Base-by-base conservation (phyloP, 2,329 filamentous ascomycete genomes). In the Xylariaceae sp. region DNA sequence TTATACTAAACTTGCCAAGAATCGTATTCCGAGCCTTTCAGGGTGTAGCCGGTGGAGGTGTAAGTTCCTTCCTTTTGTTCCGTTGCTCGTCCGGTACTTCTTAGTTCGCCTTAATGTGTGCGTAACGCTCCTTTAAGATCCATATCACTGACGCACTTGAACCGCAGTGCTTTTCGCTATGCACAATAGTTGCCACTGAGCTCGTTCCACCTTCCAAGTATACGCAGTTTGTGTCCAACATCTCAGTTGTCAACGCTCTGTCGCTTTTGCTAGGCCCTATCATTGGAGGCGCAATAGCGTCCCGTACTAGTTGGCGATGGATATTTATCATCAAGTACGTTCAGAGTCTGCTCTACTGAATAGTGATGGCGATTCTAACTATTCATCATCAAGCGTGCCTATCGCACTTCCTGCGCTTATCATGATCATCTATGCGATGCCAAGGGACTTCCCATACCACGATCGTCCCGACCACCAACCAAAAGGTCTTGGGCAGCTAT, bases 251-350 rank as follows among this genome's bases (percentile, higher is more conserved):
- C 2, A 55, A 42, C 16, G 45, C 59, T 16, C 5, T 60, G 0
- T 51, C 53, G 1, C n/a, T 59, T 4, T 41, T 60, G 1, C 38
- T 61, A 5, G 61, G 61, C 1, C 61, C 61, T 1, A 61, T 63
- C 6, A 16, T 63, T 16, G 61, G 61, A 6, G 61, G 61, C 5
- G 60, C 55, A 1, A 62, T 63, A 47, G 31, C 48, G 11, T 44
- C 54, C 1, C 28, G 50, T n/a, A 56, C 52, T 9, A 57, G 31
- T 2, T 63, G 61, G 61, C 57, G 61, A 52, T 63, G 61, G 61
- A 61, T 63, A 13, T 63, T 63, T 40, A 54, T 61, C 28, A 57
- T 63, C 34, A 62, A 63, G 61, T 62, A 31, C 7, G 42, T 7
- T 42, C 16, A 12, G 14, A n/a, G 6, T 10, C 13, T 12, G 7